Conservation (phyloP, 2,329 filamentous ascomycete species). For the Dissoconium aciculare region DNA sequence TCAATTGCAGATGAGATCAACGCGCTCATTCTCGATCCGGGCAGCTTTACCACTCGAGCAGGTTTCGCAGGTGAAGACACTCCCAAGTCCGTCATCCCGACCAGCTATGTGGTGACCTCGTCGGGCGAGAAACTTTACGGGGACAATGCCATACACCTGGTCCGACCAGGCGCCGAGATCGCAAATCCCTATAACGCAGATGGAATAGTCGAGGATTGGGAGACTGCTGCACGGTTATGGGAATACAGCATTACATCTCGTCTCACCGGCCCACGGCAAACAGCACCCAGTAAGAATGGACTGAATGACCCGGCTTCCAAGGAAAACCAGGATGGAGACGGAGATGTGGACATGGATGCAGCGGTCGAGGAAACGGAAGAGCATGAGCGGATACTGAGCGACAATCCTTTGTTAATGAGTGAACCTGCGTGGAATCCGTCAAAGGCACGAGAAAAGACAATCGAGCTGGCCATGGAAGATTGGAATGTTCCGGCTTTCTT, state of each 20-base stretch:
- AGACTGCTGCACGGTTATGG: conserved; percentile 76
- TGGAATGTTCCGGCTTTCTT: conserved; percentile 95
- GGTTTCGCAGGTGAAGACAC: conserved; percentile 97
- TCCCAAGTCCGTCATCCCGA: conserved; percentile 83
- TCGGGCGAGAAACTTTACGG: conserved; percentile 54
- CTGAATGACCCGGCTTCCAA: conserved; percentile 48
- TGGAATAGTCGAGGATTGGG: conserved; percentile 91
- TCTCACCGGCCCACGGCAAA: conserved; percentile 61
- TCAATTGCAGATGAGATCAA: conserved; percentile 95
- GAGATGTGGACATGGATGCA: conserved; percentile 39
- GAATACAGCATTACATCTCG: conserved; percentile 82
- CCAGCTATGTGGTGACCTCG: conserved; percentile 59
- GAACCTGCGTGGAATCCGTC: conserved; percentile 84
- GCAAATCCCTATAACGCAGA: conserved; percentile 85
- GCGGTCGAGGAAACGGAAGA: conserved; percentile 45
- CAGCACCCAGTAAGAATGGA: conserved; percentile 58
- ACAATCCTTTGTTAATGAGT: conserved; percentile 84
- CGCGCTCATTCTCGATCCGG: conserved; percentile 88
- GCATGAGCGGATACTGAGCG: conserved; percentile 60
- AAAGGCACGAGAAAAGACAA: conserved; percentile 82
- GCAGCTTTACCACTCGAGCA: conserved; percentile 78
- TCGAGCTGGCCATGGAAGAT: conserved; percentile 92
- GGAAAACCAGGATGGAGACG: conserved; percentile 32
- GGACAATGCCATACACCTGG: conserved; percentile 75
- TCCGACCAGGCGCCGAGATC: conserved; percentile 62